Base-by-base conservation (phyloP, 371 early-diverging fungal species). In the Ecytonucleospora hepatopenaei region DNA sequence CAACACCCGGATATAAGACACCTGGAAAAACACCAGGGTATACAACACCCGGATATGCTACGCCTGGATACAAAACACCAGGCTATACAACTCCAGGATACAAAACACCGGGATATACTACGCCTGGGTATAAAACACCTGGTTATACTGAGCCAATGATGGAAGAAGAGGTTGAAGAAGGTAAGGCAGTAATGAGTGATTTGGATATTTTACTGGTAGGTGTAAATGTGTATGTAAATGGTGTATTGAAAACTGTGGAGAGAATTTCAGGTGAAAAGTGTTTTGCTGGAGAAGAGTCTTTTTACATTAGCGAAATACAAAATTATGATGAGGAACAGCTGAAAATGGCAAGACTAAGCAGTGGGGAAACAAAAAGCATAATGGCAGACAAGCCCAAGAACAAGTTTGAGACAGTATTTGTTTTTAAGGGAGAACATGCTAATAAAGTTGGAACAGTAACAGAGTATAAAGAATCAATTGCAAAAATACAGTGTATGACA, bases 381-480 rank as follows among this genome's bases (percentile, higher is more conserved):
- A 80, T 89, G 49, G 82, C 83, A 30, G 84, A 86, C 0, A 85
- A 86, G 17, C 76, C 80, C 24, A 89, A 89, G 0, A 82, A 82
- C 59, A 89, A 88, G 79, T 85, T 84, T 68, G 88, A 89, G 62
- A 81, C 82, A 3, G 84, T 88, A 59, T 83, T 86, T 66, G 84
- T 90, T 16, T 75, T 89, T 23, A 73, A 80, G 5, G 89, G 88
- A 19, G 81, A 85, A 34, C 80, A 84, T 48, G 81, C 80, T 33
- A 88, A 87, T n/a, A 79, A 84, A 48, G 65, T 84, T 31, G 92
- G 90, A 8, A 82, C 82, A 0, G 75, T 91, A 68, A 83, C 88
- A 58, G 87, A 86, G 54, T 84, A 86, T 8, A 88, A 88, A 78
- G 86, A 84, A 4, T 78, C 84, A 66, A 88, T 88, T 62, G 89